These are phyloP conservation scores for Chrysosporium keratinophilum DNA, from an alignment of 2,329 filamentous ascomycete genomes.

Conservation along the genomic window DNA sequence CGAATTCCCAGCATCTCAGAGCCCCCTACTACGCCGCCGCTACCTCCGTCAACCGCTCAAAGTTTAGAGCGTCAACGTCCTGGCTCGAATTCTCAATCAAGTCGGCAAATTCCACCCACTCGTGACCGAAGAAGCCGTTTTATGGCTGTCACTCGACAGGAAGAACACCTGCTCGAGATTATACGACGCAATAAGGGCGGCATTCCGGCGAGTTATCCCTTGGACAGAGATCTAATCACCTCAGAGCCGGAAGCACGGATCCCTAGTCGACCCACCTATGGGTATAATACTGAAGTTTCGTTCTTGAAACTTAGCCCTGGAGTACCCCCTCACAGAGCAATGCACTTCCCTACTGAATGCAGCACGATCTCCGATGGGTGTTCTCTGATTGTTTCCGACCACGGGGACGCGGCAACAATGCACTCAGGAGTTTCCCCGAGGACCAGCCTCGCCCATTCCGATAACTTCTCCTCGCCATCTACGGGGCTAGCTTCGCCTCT, in stretches of 20 bases:
- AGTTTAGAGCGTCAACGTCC: constrained; percentile 10
- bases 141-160: constrained; percentile 45
- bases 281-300: constrained; percentile 29
- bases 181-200: constrained; percentile 41
- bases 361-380: constrained; percentile 8
- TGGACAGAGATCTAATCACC: constrained; percentile 16
- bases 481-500: constrained; percentile 22
- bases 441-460: constrained; percentile 30
- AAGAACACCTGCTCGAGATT: constrained; percentile 43
- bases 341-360: constrained; percentile 22
- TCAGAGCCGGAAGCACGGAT: constrained; percentile 10
- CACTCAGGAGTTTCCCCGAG: constrained; percentile 26
- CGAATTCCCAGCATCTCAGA: constrained; percentile 27
- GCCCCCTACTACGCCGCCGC: constrained; percentile 19
- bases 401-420: constrained; percentile 25
- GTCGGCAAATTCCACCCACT: constrained; percentile 14
- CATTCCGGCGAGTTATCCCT: constrained; percentile 35
- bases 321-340: constrained; percentile 20
- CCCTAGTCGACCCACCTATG: constrained; percentile 11
- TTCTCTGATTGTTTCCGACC: constrained; percentile 6
- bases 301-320: constrained; percentile 33
- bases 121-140: constrained; percentile 36
- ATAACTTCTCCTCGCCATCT: constrained; percentile 33
- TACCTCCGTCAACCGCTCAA: constrained; percentile 18
- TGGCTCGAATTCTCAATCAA: constrained; percentile 18